These are phyloP conservation scores for Alternaria brassicae DNA, from an alignment of 2,329 filamentous ascomycete genomes.

Conservation along the genomic window DNA sequence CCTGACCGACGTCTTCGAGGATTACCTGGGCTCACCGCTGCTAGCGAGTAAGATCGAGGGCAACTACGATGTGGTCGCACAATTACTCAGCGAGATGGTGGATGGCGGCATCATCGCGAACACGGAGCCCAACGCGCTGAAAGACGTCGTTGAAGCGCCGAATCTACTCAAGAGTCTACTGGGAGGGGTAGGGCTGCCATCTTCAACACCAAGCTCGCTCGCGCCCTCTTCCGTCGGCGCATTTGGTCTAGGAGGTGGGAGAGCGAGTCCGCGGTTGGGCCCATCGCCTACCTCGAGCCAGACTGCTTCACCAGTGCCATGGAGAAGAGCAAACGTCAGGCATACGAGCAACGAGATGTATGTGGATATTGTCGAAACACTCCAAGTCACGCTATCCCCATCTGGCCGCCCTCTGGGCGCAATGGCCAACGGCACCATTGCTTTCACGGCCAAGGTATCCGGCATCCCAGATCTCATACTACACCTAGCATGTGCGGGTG, in stretches of 20 bases:
- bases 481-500: constrained; percentile 74
- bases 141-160: constrained; percentile 90
- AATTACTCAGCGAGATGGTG: constrained; percentile 94
- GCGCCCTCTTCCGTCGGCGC: constrained; percentile 23
- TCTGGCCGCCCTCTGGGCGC: constrained; percentile 87
- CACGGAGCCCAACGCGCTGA: constrained; percentile 90
- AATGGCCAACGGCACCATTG: constrained; percentile 88
- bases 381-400: constrained; percentile 86
- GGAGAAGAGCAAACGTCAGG: constrained; percentile 88
- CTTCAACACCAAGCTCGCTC: constrained; percentile 43
- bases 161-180: constrained; percentile 88
- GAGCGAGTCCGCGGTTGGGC: constrained; percentile 32
- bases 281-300: constrained; percentile 34
- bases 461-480: constrained; percentile 91
- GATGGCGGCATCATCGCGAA: constrained; percentile 89
- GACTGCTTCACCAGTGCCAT: constrained; percentile 70
- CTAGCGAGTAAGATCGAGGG: constrained; percentile 85
- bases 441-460: constrained; percentile 93
- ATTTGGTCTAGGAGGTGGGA: constrained; percentile 17
- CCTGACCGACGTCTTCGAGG: constrained; percentile 89
- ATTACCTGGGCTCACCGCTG: constrained; percentile 88
- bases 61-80: constrained; percentile 92
- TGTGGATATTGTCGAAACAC: constrained; percentile 90
- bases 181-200: constrained; percentile 83
- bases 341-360: constrained; percentile 98